Base-by-base conservation (phyloP, 345 rosid species). In the Rhodamnia rubescens region DNA sequence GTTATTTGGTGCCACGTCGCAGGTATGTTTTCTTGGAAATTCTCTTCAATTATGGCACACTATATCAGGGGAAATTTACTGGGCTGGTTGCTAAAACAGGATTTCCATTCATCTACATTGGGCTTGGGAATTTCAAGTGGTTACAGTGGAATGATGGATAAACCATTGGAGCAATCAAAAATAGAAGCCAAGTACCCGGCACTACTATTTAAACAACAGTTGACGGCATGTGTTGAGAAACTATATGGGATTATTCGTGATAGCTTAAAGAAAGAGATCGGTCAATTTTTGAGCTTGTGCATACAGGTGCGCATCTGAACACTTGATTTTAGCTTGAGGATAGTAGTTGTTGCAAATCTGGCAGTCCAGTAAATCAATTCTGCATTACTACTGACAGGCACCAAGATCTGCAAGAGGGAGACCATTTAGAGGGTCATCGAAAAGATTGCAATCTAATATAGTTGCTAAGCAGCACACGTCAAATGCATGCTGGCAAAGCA, bases 101-200 rank as follows among this genome's bases (percentile, higher is more conserved):
- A 93, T 47, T 87, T 90, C 86, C 89, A 78, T 27, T 85, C 92
- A 86, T 95, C 91, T 91, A 93, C 84, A 95, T 89, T 90, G 90
- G 96, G 89, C 7, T 80, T 87, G 89, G 94, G 93, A 85, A 85
- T 90, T 85, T 89, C 94, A 56, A 91, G 86, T 84, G 93, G 94
- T n/a, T 93, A 92, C 81, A 90, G 94, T 85, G 93, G 96, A 88
- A 90, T 92, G 91, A 89, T 85, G 82, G 93, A 90, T 44, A 90
- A 89, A 83, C 86, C 90, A 80, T 87, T 83, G 91, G 95, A 53
- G 94, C 92, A 47, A 88, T 93, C 89, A 90, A 94, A 85, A 93
- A 96, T 96, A 80, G 99, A 97, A 90, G 99, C 99, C 85, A 97
- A 96, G 88, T 96, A 96, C 89, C 99, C 99, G 11, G 99, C 99